phyloP scores from a whole-genome alignment of 371 early-diverging fungal species.

The Mucor piriformis region DNA sequence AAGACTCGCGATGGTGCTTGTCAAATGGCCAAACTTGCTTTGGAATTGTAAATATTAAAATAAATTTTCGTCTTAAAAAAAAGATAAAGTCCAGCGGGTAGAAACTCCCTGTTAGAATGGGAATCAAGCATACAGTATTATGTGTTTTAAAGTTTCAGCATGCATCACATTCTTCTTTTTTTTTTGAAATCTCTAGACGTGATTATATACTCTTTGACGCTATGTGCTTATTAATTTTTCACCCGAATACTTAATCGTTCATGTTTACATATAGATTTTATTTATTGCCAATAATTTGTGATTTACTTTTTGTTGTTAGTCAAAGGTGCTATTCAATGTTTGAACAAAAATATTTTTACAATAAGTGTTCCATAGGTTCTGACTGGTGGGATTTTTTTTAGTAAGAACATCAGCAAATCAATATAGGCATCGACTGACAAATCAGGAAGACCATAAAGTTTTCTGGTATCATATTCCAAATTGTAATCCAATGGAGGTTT shows the following conservation, averaged over 20 bases:
- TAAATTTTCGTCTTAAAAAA: no score
- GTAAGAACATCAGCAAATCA: constrained; percentile 35
- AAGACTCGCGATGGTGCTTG: constrained; percentile 50
- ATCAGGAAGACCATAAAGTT: constrained; percentile 63
- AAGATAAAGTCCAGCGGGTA: no score
- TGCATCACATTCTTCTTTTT: no score
- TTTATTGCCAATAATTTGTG: no score
- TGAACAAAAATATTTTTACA: constrained; percentile 47
- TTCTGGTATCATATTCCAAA: constrained; percentile 57
- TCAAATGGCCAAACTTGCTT: constrained; percentile 52
- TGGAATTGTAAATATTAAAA: constrained; percentile 44
- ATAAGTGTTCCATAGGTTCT: constrained; percentile 34
- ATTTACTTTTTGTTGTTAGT: background rate
- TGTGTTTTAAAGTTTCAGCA: no score
- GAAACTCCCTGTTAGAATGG: no score
- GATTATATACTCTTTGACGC: no score
- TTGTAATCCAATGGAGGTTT: constrained; percentile 21
- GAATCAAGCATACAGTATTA: no score
- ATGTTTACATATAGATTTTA: no score
- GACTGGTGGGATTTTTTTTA: background rate
- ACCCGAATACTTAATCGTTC: no score
- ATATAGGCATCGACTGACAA: constrained; percentile 53
- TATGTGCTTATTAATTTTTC: no score
- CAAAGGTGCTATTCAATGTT: constrained; percentile 21
- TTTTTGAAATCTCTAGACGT: no score